Evolutionary conservation across 2,329 filamentous ascomycete species (phyloP).

Genomic region (Cladophialophora bantiana): DNA sequence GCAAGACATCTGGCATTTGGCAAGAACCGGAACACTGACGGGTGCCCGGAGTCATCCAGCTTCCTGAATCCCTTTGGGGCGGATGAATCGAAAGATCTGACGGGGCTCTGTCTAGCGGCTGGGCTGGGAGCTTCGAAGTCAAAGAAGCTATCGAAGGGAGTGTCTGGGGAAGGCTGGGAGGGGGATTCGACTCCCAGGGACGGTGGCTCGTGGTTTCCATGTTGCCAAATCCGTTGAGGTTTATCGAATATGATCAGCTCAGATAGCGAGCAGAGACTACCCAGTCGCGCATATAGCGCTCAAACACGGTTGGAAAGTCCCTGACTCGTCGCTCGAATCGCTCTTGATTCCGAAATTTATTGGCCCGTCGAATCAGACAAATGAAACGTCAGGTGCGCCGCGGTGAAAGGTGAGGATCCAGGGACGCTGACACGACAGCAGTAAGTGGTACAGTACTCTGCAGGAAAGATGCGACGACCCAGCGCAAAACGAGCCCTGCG

Average conservation of each 20-base stretch:
- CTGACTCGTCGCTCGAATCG: slow-evolving; percentile 28
- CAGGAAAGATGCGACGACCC: slow-evolving; percentile 13
- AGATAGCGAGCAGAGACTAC: slow-evolving; percentile 26
- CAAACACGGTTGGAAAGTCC: slow-evolving; percentile 12
- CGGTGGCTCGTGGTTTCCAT: slow-evolving; percentile 54
- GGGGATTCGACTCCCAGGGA: slow-evolving; percentile 54
- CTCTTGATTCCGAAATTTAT: slow-evolving; percentile 22
- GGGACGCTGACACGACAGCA: slow-evolving; percentile 27
- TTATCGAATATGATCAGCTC: slow-evolving; percentile 30
- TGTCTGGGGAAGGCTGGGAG: slow-evolving; percentile 49
- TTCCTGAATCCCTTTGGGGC: slow-evolving; percentile 64
- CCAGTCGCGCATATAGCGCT: slow-evolving; percentile 30
- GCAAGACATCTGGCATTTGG: slow-evolving; percentile 19
- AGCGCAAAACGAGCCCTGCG: slow-evolving; percentile 15
- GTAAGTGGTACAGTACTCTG: slow-evolving; percentile 29
- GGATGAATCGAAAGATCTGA: slow-evolving; percentile 53
- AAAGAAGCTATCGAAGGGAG: slow-evolving; percentile 57
- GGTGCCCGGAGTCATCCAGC: slow-evolving; percentile 66
- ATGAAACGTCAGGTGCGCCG: slow-evolving; percentile 22
- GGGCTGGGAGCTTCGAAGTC: slow-evolving; percentile 52
- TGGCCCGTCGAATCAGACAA: slow-evolving; percentile 17
- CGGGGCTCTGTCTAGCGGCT: slow-evolving; percentile 50
- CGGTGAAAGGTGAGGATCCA: slow-evolving; percentile 22
- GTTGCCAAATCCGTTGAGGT: slow-evolving; percentile 23
- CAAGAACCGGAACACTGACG: slow-evolving; percentile 50